phyloP scores from a whole-genome alignment of 306 rosid species.

The Mucuna pruriens region DNA sequence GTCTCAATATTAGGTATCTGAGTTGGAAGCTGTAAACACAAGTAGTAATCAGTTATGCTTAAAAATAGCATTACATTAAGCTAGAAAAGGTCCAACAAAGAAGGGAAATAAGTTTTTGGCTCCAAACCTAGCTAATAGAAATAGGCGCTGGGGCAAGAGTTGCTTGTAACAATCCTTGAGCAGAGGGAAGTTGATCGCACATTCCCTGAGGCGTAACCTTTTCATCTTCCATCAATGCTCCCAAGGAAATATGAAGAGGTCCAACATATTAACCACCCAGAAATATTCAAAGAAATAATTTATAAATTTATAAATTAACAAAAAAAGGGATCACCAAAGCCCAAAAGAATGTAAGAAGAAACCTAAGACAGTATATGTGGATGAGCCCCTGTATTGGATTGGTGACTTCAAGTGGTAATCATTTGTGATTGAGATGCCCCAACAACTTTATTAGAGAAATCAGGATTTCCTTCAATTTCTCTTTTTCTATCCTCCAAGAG shows the following conservation, averaged over 20 bases:
- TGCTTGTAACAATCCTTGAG: conserved; percentile 79
- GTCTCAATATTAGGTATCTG: conserved; percentile 78
- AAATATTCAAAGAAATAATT: conserved; percentile 5
- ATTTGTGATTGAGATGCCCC: conserved; percentile 86
- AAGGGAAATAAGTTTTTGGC: conserved; percentile 1
- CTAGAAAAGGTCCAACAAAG: not conserved
- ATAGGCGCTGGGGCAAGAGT: conserved; percentile 69
- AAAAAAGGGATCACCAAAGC: not conserved
- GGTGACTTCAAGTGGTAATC: conserved; percentile 73
- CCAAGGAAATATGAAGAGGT: conserved; percentile 75
- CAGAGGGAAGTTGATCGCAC: conserved; percentile 81
- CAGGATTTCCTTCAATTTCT: conserved; percentile 98
- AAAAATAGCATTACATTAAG: not conserved
- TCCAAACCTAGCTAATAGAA: conserved; percentile 69
- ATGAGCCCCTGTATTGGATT: conserved; percentile 75
- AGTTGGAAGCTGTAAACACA: conserved; percentile 65
- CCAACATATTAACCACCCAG: conserved; percentile 64
- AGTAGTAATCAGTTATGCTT: conserved; percentile 11
- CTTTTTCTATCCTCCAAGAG: conserved; percentile 86
- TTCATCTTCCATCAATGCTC: conserved; percentile 80
- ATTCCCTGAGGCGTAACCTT: conserved; percentile 68
- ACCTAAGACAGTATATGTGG: conserved; percentile 83
- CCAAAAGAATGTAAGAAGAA: conserved; percentile 32
- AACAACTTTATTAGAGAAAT: conserved; percentile 92
- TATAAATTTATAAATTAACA: not conserved